phyloP scores from a whole-genome alignment of 257 asterid species.

The Solanum raphanifolium region DNA sequence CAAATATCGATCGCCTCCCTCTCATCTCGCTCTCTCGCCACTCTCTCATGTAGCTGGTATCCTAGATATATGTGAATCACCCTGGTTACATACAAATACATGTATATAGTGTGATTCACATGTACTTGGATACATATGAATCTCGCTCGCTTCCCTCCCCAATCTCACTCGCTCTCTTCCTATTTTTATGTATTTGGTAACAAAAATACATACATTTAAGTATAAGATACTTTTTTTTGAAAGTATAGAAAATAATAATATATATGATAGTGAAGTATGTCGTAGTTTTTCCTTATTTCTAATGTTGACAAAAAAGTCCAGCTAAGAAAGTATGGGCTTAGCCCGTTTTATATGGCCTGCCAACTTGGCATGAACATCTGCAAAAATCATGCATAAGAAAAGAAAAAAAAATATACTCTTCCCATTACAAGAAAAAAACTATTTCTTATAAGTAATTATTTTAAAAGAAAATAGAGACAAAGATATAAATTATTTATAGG shows the following conservation, averaged over 20 bases:
- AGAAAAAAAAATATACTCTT: no score
- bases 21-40: background rate
- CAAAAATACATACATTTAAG: no score
- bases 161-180: background rate
- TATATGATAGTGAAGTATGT: no score
- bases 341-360: background rate
- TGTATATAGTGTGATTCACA: background rate
- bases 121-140: background rate
- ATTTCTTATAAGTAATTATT: no score
- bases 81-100: no score
- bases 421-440: background rate
- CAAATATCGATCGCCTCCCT: background rate
- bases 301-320: background rate
- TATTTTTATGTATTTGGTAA: fast-evolving
- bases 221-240: no score
- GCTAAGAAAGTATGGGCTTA: background rate
- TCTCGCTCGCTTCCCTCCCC: background rate
- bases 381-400: background rate
- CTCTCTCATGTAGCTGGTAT: background rate
- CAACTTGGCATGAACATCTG: background rate
- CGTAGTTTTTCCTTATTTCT: no score
- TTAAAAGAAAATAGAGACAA: background rate
- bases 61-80: no score
- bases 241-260: no score
- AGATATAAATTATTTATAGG: background rate